These are phyloP conservation scores for Penicillium aurantiogriseum DNA, from an alignment of 2,329 filamentous ascomycete genomes.

Conservation along the genomic window DNA sequence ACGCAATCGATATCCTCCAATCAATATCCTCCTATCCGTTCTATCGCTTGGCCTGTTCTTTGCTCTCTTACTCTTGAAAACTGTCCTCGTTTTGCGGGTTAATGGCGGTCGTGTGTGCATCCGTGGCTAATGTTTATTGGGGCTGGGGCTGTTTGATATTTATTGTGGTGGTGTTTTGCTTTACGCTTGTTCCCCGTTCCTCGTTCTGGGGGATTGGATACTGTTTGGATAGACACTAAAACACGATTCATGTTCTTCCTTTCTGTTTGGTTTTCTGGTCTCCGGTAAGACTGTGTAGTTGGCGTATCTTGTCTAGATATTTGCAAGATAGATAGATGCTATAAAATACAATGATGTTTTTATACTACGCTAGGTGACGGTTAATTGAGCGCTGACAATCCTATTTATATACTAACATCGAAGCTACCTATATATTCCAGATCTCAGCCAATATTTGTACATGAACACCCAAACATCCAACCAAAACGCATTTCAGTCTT, in stretches of 20 bases:
- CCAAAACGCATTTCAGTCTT: neutral
- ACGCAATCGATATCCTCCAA: neutral
- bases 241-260: neutral
- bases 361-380: no score
- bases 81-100: neutral
- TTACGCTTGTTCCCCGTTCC: neutral
- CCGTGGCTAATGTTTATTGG: conserved; percentile 2
- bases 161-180: neutral
- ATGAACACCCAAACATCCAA: neutral
- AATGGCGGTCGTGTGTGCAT: neutral
- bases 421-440: neutral
- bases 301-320: neutral
- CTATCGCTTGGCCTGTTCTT: neutral
- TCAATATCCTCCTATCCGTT: neutral
- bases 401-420: no score
- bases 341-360: no score
- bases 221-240: neutral
- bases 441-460: neutral
- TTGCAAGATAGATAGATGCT: neutral
- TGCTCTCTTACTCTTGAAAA: neutral
- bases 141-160: neutral
- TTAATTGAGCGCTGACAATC: no score
- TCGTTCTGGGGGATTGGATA: neutral
- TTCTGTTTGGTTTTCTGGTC: neutral
- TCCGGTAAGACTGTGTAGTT: neutral